Evolutionary conservation across 1,284 basidiomycete genomes (phyloP).

Genomic region (Irpex sp.): DNA sequence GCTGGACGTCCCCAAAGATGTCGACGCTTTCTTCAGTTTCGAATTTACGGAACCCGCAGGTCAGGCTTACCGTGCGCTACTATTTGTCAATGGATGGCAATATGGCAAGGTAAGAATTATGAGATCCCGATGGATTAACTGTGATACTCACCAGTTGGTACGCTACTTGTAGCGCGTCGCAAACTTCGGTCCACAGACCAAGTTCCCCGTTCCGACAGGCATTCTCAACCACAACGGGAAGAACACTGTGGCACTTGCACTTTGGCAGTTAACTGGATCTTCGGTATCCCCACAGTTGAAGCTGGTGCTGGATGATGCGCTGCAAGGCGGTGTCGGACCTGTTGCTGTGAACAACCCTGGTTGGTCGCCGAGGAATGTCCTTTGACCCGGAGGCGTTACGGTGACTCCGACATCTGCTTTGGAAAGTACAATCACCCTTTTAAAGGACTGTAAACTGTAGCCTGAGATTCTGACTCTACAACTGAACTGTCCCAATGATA

Average conservation of each 20-base stretch:
- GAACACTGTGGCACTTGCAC: conserved; percentile 67
- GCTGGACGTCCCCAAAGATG: conserved; percentile 49
- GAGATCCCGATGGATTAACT: background rate
- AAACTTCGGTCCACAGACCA: conserved; percentile 54
- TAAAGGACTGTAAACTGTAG: background rate
- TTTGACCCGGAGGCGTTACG: background rate
- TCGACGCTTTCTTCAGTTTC: conserved; percentile 65
- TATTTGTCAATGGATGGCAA: conserved; percentile 86
- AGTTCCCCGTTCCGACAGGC: conserved; percentile 75
- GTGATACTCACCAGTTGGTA: background rate
- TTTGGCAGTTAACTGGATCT: conserved; percentile 59
- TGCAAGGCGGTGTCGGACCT: conserved; percentile 62
- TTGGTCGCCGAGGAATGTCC: conserved; percentile 35
- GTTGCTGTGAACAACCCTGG: conserved; percentile 53
- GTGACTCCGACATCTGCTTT: too few species aligned
- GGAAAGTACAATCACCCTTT: background rate
- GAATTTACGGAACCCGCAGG: conserved; percentile 36
- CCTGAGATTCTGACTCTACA: too few species aligned
- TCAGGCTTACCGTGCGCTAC: conserved; percentile 60
- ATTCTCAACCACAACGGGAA: conserved; percentile 64
- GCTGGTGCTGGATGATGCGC: conserved; percentile 49
- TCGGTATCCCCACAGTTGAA: conserved; percentile 47
- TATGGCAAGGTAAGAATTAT: conserved; percentile 65
- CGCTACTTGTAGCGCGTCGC: conserved; percentile 26
- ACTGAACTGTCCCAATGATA: too few species aligned